Evolutionary conservation across 1,284 basidiomycete species (phyloP).

Genomic region (Agaricales sp.): DNA sequence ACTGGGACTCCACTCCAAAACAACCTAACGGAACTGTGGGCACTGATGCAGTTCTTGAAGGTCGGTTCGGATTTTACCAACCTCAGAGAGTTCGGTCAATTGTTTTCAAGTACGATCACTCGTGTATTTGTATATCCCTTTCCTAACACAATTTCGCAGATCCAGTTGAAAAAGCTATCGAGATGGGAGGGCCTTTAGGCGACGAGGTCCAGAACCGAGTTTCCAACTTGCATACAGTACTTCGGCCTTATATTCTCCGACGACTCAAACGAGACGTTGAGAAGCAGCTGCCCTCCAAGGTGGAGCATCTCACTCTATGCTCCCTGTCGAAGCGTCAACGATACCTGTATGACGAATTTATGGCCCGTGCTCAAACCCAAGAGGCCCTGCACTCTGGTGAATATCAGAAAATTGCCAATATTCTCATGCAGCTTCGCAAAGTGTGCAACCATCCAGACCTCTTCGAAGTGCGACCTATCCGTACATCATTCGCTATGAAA

Average conservation of each 20-base stretch:
- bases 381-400: slow-evolving; percentile 81
- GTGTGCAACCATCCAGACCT: slow-evolving; percentile 95
- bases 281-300: slow-evolving; percentile 92
- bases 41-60: slow-evolving; percentile 92
- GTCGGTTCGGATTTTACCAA: slow-evolving; percentile 89
- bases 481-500: slow-evolving; percentile 86
- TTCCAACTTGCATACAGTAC: slow-evolving; percentile 82
- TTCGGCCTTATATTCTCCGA: slow-evolving; percentile 90
- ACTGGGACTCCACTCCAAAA: slow-evolving; percentile 96
- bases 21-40: slow-evolving; percentile 94
- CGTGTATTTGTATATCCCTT: not conserved
- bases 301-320: slow-evolving; percentile 89
- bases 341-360: slow-evolving; percentile 97
- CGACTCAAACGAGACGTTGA: slow-evolving; percentile 95
- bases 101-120: slow-evolving; percentile 80
- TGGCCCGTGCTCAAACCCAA: slow-evolving; percentile 84
- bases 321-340: slow-evolving; percentile 91
- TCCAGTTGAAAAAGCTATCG: slow-evolving; percentile 90
- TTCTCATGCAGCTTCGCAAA: slow-evolving; percentile 93
- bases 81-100: slow-evolving; percentile 90
- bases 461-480: slow-evolving; percentile 90
- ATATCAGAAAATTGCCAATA: slow-evolving; percentile 90
- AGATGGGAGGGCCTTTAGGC: slow-evolving; percentile 71
- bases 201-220: slow-evolving; percentile 86
- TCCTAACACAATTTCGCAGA: slow-evolving; percentile 33